A percentile compares a stretch with the other conserved stretches of the same genome.
Evolutionary conservation across 208 protist genomes (phyloP).

Genomic region (Trypanosoma avium): DNA sequence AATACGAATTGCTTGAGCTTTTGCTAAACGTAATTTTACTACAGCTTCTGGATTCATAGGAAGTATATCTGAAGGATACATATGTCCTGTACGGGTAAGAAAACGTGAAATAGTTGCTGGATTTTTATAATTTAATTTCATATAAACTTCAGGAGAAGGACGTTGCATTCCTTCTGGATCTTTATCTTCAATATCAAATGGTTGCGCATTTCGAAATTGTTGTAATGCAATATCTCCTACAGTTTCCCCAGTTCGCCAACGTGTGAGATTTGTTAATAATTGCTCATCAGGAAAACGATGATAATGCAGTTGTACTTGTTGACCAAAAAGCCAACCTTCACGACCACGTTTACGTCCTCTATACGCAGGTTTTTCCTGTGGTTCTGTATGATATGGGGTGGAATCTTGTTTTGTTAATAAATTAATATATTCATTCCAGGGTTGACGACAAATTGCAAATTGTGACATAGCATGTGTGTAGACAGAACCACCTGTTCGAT

Average conservation of each 20-base stretch:
- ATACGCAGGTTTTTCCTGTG: constrained; percentile 82
- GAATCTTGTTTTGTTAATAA: constrained; percentile 77
- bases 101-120: constrained; percentile 87
- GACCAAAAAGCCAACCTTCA: constrained; percentile 85
- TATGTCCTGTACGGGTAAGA: constrained; percentile 84
- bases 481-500: constrained; percentile 30
- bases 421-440: constrained; percentile 82
- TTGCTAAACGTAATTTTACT: constrained; percentile 75
- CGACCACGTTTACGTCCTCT: constrained; percentile 79
- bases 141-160: constrained; percentile 83
- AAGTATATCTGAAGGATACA: constrained; percentile 88
- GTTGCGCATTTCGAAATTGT: constrained; percentile 90
- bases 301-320: constrained; percentile 91
- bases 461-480: constrained; percentile 74
- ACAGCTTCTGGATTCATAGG: constrained; percentile 86
- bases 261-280: constrained; percentile 80
- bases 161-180: constrained; percentile 81
- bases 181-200: constrained; percentile 83
- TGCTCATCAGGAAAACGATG: constrained; percentile 88
- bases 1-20: constrained; percentile 82
- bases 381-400: constrained; percentile 67
- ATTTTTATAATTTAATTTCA: constrained; percentile 94
- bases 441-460: constrained; percentile 82
- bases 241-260: constrained; percentile 84
- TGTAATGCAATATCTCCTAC: constrained; percentile 85